Evolutionary conservation across 2,329 filamentous ascomycete genomes (phyloP).

Genomic region (Beauveria sp.): DNA sequence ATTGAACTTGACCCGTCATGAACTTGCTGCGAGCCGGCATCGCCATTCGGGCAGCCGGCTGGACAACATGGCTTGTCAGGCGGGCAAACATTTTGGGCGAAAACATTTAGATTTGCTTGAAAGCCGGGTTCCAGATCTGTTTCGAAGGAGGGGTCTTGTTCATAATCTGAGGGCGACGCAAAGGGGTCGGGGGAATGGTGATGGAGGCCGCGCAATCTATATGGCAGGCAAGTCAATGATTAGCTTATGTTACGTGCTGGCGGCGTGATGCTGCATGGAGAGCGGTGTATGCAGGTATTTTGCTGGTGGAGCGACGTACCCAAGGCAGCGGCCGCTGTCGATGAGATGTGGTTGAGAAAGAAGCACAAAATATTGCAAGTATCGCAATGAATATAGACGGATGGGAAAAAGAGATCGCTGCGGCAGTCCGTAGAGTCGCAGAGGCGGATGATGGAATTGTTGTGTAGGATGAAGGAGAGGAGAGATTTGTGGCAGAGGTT

Average conservation of each 20-base stretch:
- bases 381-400: not conserved
- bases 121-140: slow-evolving; percentile 12
- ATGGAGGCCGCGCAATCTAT: slow-evolving; percentile 1
- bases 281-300: slow-evolving; percentile 5
- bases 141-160: slow-evolving; percentile 12
- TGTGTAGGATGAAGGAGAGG: slow-evolving; percentile 3
- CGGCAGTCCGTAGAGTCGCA: not conserved
- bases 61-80: slow-evolving; percentile 44
- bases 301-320: not conserved
- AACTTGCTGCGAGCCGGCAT: slow-evolving; percentile 30
- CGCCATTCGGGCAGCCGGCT: slow-evolving; percentile 41
- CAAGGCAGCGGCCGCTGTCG: slow-evolving; percentile 8
- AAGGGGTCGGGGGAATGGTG: slow-evolving; percentile 7
- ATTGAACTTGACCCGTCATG: slow-evolving; percentile 31
- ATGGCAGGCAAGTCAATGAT: not conserved
- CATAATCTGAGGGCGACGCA: slow-evolving; percentile 11
- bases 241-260: not conserved
- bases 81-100: slow-evolving; percentile 50
- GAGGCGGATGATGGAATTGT: slow-evolving; percentile 1
- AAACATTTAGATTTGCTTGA: slow-evolving; percentile 11
- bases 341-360: not conserved
- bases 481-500: not conserved
- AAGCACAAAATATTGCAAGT: not conserved
- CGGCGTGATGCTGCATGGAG: not conserved
- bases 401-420: not conserved